Percentiles rank a stretch among this genome's conserved stretches.
Conservation (phyloP, 192 early-diverging fungal genomes). For the Coemansia sp. region DNA sequence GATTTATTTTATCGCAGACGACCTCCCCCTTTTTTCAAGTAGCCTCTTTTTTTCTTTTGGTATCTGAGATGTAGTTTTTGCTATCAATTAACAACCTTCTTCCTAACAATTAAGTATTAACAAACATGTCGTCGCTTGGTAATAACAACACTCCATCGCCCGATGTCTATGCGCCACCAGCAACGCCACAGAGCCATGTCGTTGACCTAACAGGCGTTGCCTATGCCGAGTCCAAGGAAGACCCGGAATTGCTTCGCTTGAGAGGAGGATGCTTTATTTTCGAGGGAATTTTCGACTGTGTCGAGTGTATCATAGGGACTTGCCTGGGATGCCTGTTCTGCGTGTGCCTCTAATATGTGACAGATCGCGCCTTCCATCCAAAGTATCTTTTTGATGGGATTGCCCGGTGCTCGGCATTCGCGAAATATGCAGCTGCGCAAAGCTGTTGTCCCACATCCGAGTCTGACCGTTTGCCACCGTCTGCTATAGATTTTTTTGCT, state of each 20-base stretch:
- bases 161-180: neutral
- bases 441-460: neutral
- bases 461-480: too few relatives aligned
- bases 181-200: neutral
- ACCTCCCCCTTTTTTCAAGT: too few relatives aligned
- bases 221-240: neutral
- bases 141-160: neutral
- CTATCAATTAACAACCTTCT: neutral
- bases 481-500: neutral
- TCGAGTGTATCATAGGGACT: neutral
- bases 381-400: neutral
- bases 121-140: neutral
- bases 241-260: neutral
- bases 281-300: neutral
- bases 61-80: neutral
- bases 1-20: neutral
- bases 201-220: neutral
- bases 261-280: neutral
- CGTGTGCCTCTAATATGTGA: neutral
- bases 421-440: neutral
- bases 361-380: neutral
- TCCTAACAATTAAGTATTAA: neutral
- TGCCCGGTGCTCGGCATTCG: neutral
- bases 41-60: neutral
- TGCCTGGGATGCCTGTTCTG: conserved; percentile 4